These are phyloP conservation scores for Fusarium anthophilum DNA, from an alignment of 2,329 filamentous ascomycete genomes.

Conservation along the genomic window DNA sequence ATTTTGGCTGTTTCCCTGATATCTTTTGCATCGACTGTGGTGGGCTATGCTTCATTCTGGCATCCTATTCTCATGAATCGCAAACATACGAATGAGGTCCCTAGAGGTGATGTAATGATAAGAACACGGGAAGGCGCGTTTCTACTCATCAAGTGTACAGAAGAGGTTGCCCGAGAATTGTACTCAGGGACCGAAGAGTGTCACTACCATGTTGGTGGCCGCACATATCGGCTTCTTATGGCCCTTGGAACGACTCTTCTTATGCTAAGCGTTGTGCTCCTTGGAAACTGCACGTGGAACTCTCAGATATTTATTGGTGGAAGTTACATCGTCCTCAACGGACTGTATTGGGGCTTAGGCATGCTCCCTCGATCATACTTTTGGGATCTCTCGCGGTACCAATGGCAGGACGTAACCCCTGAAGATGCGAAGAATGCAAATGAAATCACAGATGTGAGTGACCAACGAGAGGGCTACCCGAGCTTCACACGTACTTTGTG, in stretches of 20 bases:
- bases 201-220: constrained; percentile 59
- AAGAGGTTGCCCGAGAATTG: constrained; percentile 70
- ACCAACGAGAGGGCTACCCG: constrained; percentile 52
- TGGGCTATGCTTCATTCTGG: constrained; percentile 68
- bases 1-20: constrained; percentile 60
- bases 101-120: constrained; percentile 68
- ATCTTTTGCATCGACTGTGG: constrained; percentile 61
- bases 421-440: constrained; percentile 51
- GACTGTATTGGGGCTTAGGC: constrained; percentile 66
- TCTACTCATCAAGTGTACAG: constrained; percentile 64
- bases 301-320: constrained; percentile 67
- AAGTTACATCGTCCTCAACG: constrained; percentile 68
- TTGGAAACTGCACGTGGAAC: constrained; percentile 70
- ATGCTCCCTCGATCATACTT: constrained; percentile 59
- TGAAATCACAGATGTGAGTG: constrained; percentile 37
- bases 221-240: constrained; percentile 63
- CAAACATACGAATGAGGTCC: constrained; percentile 58
- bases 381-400: constrained; percentile 67
- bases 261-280: constrained; percentile 68
- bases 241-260: constrained; percentile 66
- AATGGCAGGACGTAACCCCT: constrained; percentile 53
- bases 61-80: constrained; percentile 63
- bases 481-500: constrained; percentile 67
- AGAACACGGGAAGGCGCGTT: constrained; percentile 69
- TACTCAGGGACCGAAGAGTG: constrained; percentile 70